phyloP scores from a whole-genome alignment of 768 basidiomycete genomes.

The Suillus subaureus region DNA sequence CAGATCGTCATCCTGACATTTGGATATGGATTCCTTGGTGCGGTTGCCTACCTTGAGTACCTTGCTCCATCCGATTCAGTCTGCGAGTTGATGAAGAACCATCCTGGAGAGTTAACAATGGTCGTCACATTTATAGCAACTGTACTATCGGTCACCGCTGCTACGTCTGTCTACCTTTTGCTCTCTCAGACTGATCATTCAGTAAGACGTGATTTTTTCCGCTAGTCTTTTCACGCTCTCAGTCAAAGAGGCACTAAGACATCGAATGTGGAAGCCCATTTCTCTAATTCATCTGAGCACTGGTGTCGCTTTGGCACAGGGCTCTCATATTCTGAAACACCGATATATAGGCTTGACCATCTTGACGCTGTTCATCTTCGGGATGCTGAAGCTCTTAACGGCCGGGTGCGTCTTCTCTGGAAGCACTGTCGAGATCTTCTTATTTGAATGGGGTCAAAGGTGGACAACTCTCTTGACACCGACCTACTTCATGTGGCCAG shows the following conservation, averaged over 20 bases:
- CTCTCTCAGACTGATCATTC: background rate
- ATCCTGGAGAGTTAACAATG: constrained; percentile 10
- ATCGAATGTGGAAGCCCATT: constrained; percentile 13
- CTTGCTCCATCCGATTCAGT: constrained; percentile 4
- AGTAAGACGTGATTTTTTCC: background rate
- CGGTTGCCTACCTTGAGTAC: background rate
- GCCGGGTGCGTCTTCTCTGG: constrained; percentile 3
- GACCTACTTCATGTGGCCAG: background rate
- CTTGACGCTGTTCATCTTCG: constrained; percentile 7
- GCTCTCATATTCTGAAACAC: background rate
- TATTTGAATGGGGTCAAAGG: background rate
- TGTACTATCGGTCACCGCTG: background rate
- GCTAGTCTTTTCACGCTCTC: constrained; percentile 9
- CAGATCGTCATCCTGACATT: constrained; percentile 6
- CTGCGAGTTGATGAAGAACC: background rate
- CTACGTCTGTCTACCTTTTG: background rate
- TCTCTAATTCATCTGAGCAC: constrained; percentile 7
- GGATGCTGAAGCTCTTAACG: constrained; percentile 6
- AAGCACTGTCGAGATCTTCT: background rate
- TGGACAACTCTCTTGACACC: constrained; percentile 18
- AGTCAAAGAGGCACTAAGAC: constrained; percentile 13
- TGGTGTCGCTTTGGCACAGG: constrained; percentile 9
- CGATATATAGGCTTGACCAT: background rate
- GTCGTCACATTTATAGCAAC: constrained; percentile 3
- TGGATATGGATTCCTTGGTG: constrained; percentile 11